Base-by-base conservation (phyloP, 1,139 yeast species). In the Saccharomyces hybrid region DNA sequence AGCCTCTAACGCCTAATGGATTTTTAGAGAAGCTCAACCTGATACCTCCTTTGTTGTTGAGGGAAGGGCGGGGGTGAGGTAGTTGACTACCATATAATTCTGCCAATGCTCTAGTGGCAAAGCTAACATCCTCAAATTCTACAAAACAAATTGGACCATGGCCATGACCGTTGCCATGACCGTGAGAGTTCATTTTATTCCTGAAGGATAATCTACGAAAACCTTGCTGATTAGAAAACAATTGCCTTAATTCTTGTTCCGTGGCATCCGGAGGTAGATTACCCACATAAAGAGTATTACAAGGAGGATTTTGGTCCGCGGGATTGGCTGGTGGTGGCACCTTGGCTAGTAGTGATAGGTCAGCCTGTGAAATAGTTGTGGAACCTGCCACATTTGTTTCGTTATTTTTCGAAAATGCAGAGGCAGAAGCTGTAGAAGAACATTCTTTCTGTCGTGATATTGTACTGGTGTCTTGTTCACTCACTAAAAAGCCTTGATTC, bases 121-220 rank as follows among this genome's bases (percentile, higher is more conserved):
- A 88, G 1, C 88, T 85, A 51, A 91, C 96, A 69, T 91, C 97
- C 64, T 93, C 98, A 75, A 93, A 93, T 73, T 93, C 99, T 55
- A 93, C 99, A 78, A 93, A 93, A 72, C 99, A 93, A 99, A 93
- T 93, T 52, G 99, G 99, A 2, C 98, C 98, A 72, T 86, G 95
- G 31, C 79, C 57, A 47, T 58, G 58, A 9, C 79, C 71, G 50
- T 73, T 71, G 13, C 53, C 53, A n/a, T 50, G 52, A 38, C 34
- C 41, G 4, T 70, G 68, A 60, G 71, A 71, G 28, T 70, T 70
- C 47, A 81, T 77, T 67, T 86, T 86, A 16, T 88, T 86, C 61
- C 97, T 80, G 77, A 93, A 93, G 38, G 96, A 88, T 53, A 93
- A 77, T 54, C 99, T 78, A 69, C 96, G 84, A 75, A 93, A 93